Conservation (phyloP, 2,329 filamentous ascomycete genomes). For the Aspergillus carbonarius region DNA sequence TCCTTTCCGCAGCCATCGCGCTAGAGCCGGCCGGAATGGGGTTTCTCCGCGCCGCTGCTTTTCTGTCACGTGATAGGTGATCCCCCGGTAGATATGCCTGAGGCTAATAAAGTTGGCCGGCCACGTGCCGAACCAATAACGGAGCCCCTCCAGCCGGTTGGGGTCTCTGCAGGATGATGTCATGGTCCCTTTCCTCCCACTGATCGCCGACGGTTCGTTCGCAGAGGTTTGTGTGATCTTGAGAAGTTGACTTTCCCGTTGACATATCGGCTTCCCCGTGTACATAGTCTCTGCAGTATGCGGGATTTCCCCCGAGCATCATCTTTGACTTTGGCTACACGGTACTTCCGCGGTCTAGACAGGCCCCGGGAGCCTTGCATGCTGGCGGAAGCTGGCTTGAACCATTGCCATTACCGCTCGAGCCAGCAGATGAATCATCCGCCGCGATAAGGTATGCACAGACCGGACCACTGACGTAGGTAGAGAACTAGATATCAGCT, state of each 20-base stretch:
- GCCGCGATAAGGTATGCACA: conserved; percentile 14
- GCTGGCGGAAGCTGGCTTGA: background rate
- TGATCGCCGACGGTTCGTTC: background rate
- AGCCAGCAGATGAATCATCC: conserved; percentile 4
- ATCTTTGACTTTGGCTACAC: background rate
- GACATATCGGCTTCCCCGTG: conserved; percentile 3
- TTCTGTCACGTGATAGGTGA: conserved; percentile 6
- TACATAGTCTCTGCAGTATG: background rate
- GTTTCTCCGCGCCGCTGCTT: conserved; percentile 1
- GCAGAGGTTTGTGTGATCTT: too few species aligned
- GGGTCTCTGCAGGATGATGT: conserved; percentile 8
- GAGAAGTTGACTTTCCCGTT: background rate
- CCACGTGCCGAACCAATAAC: conserved; percentile 1
- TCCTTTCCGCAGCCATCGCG: conserved; percentile 13
- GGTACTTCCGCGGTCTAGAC: background rate
- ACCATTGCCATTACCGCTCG: background rate
- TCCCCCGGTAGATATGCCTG: background rate
- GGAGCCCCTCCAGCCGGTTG: background rate
- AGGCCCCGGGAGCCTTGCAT: conserved; percentile 3
- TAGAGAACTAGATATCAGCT: conserved; percentile 2
- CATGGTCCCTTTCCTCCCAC: conserved; percentile 6
- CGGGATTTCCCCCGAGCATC: background rate
- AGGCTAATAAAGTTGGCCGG: background rate
- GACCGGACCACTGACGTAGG: conserved; percentile 2
- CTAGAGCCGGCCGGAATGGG: conserved; percentile 6